phyloP scores from a whole-genome alignment of 768 basidiomycete genomes.

The Gyrodon lividus region DNA sequence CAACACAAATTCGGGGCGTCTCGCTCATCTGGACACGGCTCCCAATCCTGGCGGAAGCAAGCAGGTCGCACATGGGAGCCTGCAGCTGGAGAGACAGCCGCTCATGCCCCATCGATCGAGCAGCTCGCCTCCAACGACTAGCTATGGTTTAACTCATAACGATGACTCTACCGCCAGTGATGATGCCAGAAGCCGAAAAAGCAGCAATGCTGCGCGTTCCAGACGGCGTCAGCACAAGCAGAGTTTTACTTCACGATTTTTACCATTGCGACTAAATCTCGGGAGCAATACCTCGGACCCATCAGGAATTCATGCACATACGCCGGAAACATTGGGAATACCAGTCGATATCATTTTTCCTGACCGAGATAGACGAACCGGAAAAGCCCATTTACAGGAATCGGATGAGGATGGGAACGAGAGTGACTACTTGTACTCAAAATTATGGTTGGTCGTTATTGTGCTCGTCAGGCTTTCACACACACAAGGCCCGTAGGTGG shows the following conservation, averaged over 20 bases:
- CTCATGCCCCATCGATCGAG: constrained; percentile 27
- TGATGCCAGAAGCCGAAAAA: constrained; percentile 29
- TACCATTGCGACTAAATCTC: constrained; percentile 27
- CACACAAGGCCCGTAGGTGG: constrained; percentile 60
- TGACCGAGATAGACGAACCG: constrained; percentile 14
- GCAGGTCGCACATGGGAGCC: constrained; percentile 6
- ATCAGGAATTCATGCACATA: not conserved
- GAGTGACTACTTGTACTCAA: constrained; percentile 78
- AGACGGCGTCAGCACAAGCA: constrained; percentile 26
- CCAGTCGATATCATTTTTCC: constrained; percentile 42
- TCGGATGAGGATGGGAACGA: constrained; percentile 46
- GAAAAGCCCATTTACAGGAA: constrained; percentile 18
- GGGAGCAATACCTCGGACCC: constrained; percentile 10
- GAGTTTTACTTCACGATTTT: constrained; percentile 36
- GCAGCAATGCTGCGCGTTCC: constrained; percentile 19
- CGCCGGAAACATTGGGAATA: constrained; percentile 14
- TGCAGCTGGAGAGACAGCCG: constrained; percentile 26
- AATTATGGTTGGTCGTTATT: constrained; percentile 61
- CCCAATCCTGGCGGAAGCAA: constrained; percentile 6
- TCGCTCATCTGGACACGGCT: not conserved
- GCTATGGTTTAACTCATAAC: constrained; percentile 19
- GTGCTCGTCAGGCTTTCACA: not conserved
- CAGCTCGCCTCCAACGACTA: constrained; percentile 14
- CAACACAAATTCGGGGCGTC: constrained; percentile 1
- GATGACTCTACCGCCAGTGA: constrained; percentile 13